Base-by-base conservation (phyloP, 2,329 filamentous ascomycete genomes). In the Colletotrichum spinosum region DNA sequence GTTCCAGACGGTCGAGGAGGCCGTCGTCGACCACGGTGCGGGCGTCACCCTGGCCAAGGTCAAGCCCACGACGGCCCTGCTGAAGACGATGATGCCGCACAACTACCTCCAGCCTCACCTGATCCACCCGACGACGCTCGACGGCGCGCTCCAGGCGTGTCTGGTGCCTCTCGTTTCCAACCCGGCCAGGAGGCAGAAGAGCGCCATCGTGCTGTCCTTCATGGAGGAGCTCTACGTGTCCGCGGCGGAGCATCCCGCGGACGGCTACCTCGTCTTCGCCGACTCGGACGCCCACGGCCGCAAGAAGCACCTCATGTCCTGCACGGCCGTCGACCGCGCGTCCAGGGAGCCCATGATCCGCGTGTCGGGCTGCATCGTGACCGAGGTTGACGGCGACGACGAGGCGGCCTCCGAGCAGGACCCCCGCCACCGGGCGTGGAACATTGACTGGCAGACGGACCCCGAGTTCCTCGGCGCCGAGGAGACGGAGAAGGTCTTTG, bases 51-150 rank as follows among this genome's bases (percentile, higher is more conserved):
- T 55, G 13, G 55, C 51, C 13, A 45, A 25, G 34, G 39, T 61
- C 34, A 55, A 38, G 12, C 44, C 39, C 34, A 61, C 52, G 4
- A 37, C 52, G 6, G 42, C 65, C 33, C 39, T 58, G 13, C 35
- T 62, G 39, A 53, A 52, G 34, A 57, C 59, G 8, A 10, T 59
- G 53, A 69, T 67, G 64, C 67, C 67, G 8, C 25, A 64, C 33
- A 44, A 63, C 10, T 68, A 51, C 46, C 46, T 55, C 3, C 57
- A 52, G 7, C 51, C 63, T 6, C 67, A 68, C 38, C 11, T 68
- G 8, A 67, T 68, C 12, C 65, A 68, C 39, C 65, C 65, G 0
- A 56, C 65, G 9, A 65, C 65, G 4, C 52, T 65, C 34, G 51
- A 68, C 46, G 62, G 58, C 37, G 54, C 54, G 4, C 54, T 56